phyloP scores from a whole-genome alignment of 2,329 filamentous ascomycete genomes.

The Ophiostoma piceae region DNA sequence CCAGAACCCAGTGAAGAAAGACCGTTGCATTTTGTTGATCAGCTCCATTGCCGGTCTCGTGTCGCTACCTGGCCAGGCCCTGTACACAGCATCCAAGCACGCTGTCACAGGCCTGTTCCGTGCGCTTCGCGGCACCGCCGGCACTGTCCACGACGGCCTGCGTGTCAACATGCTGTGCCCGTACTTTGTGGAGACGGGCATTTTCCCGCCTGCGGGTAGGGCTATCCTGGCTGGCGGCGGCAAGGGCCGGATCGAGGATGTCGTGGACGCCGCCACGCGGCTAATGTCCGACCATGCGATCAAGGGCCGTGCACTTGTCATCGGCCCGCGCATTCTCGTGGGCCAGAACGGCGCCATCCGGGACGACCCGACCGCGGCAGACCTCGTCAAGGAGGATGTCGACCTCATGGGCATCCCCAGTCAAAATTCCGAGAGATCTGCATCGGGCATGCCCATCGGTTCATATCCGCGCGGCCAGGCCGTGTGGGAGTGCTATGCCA shows the following conservation, averaged over 20 bases:
- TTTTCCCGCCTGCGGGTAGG: constrained; percentile 45
- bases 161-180: constrained; percentile 61
- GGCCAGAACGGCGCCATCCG: constrained; percentile 32
- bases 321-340: constrained; percentile 52
- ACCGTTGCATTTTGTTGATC: constrained; percentile 57
- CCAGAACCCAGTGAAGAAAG: constrained; percentile 40
- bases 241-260: constrained; percentile 50
- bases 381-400: constrained; percentile 17
- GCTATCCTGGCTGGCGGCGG: constrained; percentile 52
- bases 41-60: constrained; percentile 54
- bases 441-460: background rate
- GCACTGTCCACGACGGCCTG: constrained; percentile 42
- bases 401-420: constrained; percentile 25
- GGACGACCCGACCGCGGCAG: constrained; percentile 5
- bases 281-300: constrained; percentile 55
- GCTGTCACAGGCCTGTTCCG: constrained; percentile 60
- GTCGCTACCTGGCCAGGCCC: constrained; percentile 39
- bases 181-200: constrained; percentile 58
- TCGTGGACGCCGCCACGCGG: constrained; percentile 58
- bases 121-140: constrained; percentile 47
- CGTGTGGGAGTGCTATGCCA: constrained; percentile 57
- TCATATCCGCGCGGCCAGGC: constrained; percentile 34
- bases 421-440: background rate
- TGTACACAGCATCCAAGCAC: constrained; percentile 60
- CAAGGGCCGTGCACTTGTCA: constrained; percentile 50